Conservation (phyloP, 257 asterid genomes). For the Nicotiana benthamiana region DNA sequence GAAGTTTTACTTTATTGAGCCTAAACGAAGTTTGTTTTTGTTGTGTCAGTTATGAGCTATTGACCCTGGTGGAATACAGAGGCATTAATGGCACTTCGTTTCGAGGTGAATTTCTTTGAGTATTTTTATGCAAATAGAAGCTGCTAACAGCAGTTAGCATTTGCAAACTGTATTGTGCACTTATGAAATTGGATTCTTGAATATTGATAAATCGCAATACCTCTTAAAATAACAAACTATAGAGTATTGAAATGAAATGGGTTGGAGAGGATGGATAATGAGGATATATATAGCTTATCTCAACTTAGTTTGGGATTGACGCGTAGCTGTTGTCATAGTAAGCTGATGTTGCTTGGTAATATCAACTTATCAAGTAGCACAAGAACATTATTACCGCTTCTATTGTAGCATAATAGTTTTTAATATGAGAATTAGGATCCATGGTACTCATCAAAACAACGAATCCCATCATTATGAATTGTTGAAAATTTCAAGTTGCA, state of each 20-base stretch:
- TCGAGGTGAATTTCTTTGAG: constrained; percentile 24
- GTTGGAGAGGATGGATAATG: background rate
- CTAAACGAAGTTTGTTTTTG: background rate
- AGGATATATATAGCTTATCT: background rate
- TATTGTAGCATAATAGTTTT: background rate
- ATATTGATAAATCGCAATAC: background rate
- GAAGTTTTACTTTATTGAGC: background rate
- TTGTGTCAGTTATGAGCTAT: background rate
- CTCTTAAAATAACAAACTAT: background rate
- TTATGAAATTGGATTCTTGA: background rate
- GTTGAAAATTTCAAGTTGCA: background rate
- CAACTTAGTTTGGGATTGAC: background rate
- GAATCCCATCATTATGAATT: background rate
- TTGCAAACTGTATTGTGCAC: background rate
- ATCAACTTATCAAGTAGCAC: background rate
- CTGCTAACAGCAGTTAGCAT: background rate
- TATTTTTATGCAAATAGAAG: background rate
- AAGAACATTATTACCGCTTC: background rate
- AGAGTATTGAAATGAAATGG: background rate
- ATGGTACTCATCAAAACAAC: background rate
- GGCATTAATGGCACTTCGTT: constrained; percentile 34
- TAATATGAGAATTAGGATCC: background rate
- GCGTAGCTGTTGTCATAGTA: background rate
- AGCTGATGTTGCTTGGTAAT: background rate
- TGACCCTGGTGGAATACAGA: background rate